Percentiles rank a stretch among this genome's conserved stretches.
Evolutionary conservation across 2,329 filamentous ascomycete species (phyloP).

Genomic region (Fusarium sp.): DNA sequence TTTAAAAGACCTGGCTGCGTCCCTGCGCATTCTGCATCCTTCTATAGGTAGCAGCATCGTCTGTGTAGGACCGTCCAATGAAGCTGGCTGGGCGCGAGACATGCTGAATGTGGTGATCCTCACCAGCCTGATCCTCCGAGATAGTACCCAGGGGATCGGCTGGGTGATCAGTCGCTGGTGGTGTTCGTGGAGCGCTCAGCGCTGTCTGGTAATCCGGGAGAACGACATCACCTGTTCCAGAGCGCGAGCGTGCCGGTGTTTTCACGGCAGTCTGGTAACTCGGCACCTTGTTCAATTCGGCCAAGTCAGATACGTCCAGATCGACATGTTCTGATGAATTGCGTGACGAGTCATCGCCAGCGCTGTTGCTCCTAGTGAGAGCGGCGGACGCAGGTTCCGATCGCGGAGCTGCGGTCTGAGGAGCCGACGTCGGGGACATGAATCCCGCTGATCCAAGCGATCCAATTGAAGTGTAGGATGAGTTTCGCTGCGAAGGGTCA

Average conservation of each 20-base stretch:
- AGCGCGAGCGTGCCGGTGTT: slow-evolving; percentile 68
- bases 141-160: slow-evolving; percentile 48
- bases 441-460: slow-evolving; percentile 59
- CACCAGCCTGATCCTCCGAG: slow-evolving; percentile 46
- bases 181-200: slow-evolving; percentile 63
- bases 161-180: slow-evolving; percentile 51
- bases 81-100: slow-evolving; percentile 42
- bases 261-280: slow-evolving; percentile 82
- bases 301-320: slow-evolving; percentile 69
- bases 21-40: slow-evolving; percentile 36
- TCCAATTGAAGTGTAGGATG: slow-evolving; percentile 58
- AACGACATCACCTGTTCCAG: slow-evolving; percentile 58
- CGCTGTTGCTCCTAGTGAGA: slow-evolving; percentile 66
- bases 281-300: slow-evolving; percentile 77
- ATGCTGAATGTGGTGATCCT: slow-evolving; percentile 39
- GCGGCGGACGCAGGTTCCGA: slow-evolving; percentile 58
- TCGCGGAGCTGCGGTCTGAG: slow-evolving; percentile 50
- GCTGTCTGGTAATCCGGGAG: slow-evolving; percentile 77
- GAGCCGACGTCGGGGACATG: slow-evolving; percentile 56
- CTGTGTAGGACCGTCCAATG: slow-evolving; percentile 41
- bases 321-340: slow-evolving; percentile 69
- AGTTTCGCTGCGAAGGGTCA: slow-evolving; percentile 59
- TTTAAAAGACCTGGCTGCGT: slow-evolving; percentile 35
- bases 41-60: slow-evolving; percentile 37
- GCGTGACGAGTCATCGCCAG: slow-evolving; percentile 62